These are phyloP conservation scores for Polyporus tsugae DNA, from an alignment of 1,284 basidiomycete genomes.

Conservation along the genomic window DNA sequence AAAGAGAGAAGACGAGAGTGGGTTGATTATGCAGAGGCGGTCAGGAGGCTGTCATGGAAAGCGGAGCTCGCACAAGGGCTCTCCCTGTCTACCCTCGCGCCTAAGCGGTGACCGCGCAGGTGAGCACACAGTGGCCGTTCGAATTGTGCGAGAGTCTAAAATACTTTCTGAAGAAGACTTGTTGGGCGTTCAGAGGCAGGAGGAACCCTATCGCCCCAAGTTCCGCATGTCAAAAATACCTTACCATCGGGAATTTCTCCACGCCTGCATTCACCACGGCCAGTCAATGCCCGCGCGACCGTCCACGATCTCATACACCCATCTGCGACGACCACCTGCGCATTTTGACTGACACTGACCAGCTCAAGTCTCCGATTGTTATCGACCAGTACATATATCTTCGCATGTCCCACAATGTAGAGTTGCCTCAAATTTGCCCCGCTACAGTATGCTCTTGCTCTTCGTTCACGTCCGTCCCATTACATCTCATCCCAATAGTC, in stretches of 20 bases:
- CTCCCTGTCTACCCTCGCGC: constrained; percentile 71
- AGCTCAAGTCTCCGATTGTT: constrained; percentile 16
- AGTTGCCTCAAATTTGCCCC: constrained; percentile 19
- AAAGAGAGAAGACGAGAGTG: constrained; percentile 81
- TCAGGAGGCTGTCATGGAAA: constrained; percentile 79
- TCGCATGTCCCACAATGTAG: constrained; percentile 26
- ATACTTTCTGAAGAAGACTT: neutral
- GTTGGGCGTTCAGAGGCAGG: constrained; percentile 1
- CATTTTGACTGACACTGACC: constrained; percentile 26
- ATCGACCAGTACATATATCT: constrained; percentile 27
- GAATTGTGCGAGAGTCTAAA: neutral
- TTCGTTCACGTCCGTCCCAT: constrained; percentile 3
- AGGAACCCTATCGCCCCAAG: neutral
- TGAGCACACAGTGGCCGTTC: constrained; percentile 12
- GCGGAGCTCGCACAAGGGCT: constrained; percentile 78
- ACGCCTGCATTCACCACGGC: neutral
- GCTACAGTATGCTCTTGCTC: constrained; percentile 18
- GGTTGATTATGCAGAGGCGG: constrained; percentile 85
- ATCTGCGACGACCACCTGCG: constrained; percentile 11
- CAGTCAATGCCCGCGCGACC: constrained; percentile 8
- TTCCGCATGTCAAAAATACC: constrained; percentile 12
- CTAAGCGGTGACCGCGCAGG: constrained; percentile 41
- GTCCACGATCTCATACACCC: neutral
- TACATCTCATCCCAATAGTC: constrained; percentile 1
- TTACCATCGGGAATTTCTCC: constrained; percentile 2